A percentile compares a stretch with the other conserved stretches of the same genome.
phyloP scores from a whole-genome alignment of 495 filamentous ascomycete genomes.

The Bacidia gigantensis region DNA sequence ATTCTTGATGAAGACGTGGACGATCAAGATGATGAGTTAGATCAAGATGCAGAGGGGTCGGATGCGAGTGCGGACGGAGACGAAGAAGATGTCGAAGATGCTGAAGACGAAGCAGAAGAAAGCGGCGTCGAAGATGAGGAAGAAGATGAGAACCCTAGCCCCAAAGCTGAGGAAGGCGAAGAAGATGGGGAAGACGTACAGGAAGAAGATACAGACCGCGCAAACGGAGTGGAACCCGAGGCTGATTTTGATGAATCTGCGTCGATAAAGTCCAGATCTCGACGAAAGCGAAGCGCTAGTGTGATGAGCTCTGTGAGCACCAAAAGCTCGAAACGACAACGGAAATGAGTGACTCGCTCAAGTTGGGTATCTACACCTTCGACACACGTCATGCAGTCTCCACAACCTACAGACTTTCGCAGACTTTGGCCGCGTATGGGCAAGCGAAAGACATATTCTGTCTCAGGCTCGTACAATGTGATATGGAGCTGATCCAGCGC shows the following conservation, averaged over 20 bases:
- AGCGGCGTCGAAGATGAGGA: slow-evolving; percentile 6
- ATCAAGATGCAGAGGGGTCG: slow-evolving; percentile 19
- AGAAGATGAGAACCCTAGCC: slow-evolving; percentile 1
- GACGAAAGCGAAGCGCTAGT: slow-evolving; percentile 20
- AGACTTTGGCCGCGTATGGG: too few species aligned
- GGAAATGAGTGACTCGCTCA: slow-evolving; percentile 13
- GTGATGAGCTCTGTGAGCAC: slow-evolving; percentile 18
- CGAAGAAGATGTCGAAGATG: slow-evolving; percentile 26
- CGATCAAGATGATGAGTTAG: slow-evolving; percentile 1
- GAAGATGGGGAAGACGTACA: slow-evolving; percentile 4
- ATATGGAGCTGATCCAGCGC: too few species aligned
- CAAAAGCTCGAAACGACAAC: slow-evolving; percentile 17
- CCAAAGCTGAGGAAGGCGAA: neutral
- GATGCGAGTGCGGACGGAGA: slow-evolving; percentile 10
- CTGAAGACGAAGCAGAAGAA: slow-evolving; percentile 14
- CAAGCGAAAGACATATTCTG: too few species aligned
- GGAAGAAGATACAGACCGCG: slow-evolving; percentile 6
- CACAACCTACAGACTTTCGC: too few species aligned
- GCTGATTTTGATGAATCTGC: slow-evolving; percentile 1
- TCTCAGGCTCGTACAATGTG: too few species aligned
- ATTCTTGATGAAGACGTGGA: slow-evolving; percentile 31
- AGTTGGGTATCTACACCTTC: too few species aligned
- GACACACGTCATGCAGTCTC: too few species aligned
- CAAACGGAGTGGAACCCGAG: slow-evolving; percentile 2
- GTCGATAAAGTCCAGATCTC: slow-evolving; percentile 3